Evolutionary conservation across 257 asterid species (phyloP).

Genomic region (Cinchona pubescens): DNA sequence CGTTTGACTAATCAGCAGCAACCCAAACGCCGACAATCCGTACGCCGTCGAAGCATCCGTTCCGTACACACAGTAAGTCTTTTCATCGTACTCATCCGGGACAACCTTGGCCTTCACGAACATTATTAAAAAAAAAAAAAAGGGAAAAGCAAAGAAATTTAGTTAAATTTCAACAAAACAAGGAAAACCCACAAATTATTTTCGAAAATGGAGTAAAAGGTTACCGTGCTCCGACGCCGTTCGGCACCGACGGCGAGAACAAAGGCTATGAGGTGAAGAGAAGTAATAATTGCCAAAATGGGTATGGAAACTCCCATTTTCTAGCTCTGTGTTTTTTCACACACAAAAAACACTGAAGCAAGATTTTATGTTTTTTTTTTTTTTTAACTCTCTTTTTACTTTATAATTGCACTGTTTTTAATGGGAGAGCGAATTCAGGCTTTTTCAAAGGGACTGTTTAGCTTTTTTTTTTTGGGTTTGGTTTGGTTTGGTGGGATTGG

Average conservation of each 20-base stretch:
- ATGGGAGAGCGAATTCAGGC: background rate
- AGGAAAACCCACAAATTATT: background rate
- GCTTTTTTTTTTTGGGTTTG: too few species aligned
- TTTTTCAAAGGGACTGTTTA: too few species aligned
- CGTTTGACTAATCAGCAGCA: slow-evolving; percentile 73
- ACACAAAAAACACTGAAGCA: background rate
- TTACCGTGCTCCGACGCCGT: slow-evolving; percentile 95
- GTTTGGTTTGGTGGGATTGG: background rate
- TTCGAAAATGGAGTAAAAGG: background rate
- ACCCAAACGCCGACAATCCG: slow-evolving; percentile 86
- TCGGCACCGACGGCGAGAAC: slow-evolving; percentile 96
- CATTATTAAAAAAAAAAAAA: background rate
- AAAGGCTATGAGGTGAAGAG: slow-evolving; percentile 81
- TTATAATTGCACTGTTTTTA: background rate
- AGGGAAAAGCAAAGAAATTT: background rate
- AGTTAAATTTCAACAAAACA: background rate
- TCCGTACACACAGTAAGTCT: slow-evolving; percentile 66
- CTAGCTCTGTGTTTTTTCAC: background rate
- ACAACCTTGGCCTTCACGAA: slow-evolving; percentile 57
- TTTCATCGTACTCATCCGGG: slow-evolving; percentile 94
- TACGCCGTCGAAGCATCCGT: slow-evolving; percentile 91
- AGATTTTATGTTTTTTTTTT: background rate
- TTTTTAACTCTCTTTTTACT: background rate
- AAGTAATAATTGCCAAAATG: slow-evolving; percentile 51
- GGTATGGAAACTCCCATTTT: slow-evolving; percentile 76